These are phyloP conservation scores for Lachnellula hyalina DNA, from an alignment of 2,329 filamentous ascomycete species.

Conservation along the genomic window DNA sequence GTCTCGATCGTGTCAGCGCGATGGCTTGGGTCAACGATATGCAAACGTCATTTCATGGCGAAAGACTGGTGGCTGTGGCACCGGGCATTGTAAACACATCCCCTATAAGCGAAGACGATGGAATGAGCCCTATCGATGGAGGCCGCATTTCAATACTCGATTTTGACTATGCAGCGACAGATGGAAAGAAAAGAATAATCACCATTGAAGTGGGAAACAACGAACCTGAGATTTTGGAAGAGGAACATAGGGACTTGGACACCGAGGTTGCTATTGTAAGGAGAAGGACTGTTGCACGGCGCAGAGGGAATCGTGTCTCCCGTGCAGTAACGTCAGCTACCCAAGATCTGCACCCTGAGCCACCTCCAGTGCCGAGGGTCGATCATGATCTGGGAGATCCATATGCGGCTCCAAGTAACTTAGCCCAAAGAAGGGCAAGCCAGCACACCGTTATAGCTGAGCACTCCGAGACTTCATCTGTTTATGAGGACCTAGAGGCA, in stretches of 20 bases:
- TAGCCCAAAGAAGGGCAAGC: constrained; percentile 15
- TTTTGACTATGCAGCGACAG: constrained; percentile 57
- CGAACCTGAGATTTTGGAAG: constrained; percentile 64
- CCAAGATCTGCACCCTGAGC: constrained; percentile 13
- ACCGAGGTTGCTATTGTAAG: constrained; percentile 75
- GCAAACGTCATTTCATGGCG: constrained; percentile 42
- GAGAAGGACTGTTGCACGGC: constrained; percentile 64
- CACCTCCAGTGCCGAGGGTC: constrained; percentile 23
- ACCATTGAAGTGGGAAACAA: constrained; percentile 70
- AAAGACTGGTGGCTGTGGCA: constrained; percentile 64
- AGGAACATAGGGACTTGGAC: constrained; percentile 69
- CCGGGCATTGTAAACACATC: constrained; percentile 58
- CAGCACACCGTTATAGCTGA: constrained; percentile 16
- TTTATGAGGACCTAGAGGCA: constrained; percentile 40
- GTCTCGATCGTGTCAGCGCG: constrained; percentile 60
- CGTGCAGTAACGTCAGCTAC: constrained; percentile 42
- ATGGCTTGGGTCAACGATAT: constrained; percentile 66
- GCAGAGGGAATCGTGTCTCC: constrained; percentile 44
- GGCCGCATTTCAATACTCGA: constrained; percentile 69
- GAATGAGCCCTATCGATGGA: constrained; percentile 71
- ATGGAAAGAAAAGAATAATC: constrained; percentile 53
- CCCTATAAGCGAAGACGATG: constrained; percentile 59
- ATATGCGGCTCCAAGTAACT: constrained; percentile 9
- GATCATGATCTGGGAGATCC: constrained; percentile 17
- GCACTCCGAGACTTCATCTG: constrained; percentile 22